Evolutionary conservation across 768 basidiomycete species (phyloP).

Genomic region (Tricholoma flavovirens): DNA sequence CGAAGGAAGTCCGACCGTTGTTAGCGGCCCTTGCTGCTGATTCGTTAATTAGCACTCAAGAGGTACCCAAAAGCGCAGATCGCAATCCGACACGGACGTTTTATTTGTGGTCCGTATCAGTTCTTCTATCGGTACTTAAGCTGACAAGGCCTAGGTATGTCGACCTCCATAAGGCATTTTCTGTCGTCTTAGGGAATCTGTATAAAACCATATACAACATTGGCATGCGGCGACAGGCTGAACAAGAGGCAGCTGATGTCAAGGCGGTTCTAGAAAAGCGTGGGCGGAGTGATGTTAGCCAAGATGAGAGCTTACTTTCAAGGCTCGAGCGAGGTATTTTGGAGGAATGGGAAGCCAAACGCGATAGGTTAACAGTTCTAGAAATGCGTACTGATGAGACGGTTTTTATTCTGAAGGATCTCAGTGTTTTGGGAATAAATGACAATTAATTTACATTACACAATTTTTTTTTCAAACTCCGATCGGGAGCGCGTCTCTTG

Average conservation of each 20-base stretch:
- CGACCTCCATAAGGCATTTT: conserved; percentile 78
- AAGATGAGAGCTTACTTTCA: conserved; percentile 63
- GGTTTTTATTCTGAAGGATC: conserved; percentile 84
- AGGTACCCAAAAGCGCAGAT: conserved; percentile 87
- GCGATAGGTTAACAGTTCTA: conserved; percentile 69
- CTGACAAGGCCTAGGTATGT: conserved; percentile 61
- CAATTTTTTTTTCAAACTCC: conserved; percentile 17
- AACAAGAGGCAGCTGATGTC: conserved; percentile 60
- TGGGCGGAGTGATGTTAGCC: conserved; percentile 78
- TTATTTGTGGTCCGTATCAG: conserved; percentile 71
- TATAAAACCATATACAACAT: conserved; percentile 94
- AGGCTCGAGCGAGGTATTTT: conserved; percentile 73
- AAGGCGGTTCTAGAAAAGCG: conserved; percentile 75
- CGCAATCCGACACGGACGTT: conserved; percentile 85
- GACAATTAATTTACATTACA: conserved; percentile 36
- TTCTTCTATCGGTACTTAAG: background rate
- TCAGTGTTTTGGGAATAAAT: conserved; percentile 43
- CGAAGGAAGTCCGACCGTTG: conserved; percentile 79
- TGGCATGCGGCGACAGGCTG: conserved; percentile 62
- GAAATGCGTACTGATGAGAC: conserved; percentile 85
- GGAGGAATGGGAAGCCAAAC: conserved; percentile 65
- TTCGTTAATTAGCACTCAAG: conserved; percentile 84
- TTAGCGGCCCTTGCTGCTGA: conserved; percentile 76
- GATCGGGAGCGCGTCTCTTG: conserved; percentile 18
- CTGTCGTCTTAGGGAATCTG: conserved; percentile 65